Evolutionary conservation across 169 alveolate genomes (phyloP).

Genomic region (Neospora caninum): DNA sequence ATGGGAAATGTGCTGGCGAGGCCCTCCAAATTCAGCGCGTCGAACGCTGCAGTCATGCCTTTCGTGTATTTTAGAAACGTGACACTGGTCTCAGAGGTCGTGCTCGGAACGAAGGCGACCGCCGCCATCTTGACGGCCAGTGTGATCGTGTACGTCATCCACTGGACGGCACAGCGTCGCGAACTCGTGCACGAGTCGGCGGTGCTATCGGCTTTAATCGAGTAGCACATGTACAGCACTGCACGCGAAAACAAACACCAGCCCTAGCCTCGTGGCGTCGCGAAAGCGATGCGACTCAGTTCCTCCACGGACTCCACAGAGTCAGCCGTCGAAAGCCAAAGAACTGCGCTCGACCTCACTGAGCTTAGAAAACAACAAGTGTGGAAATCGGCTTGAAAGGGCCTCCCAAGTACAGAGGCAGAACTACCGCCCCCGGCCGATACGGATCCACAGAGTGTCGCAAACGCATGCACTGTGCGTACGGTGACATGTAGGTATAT

Average conservation of each 20-base stretch:
- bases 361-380: no score
- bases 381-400: no score
- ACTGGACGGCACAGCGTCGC: conserved; percentile 32
- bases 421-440: no score
- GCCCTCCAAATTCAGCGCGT: background rate
- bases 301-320: no score
- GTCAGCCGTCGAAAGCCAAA: no score
- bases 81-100: background rate
- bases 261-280: no score
- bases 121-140: conserved; percentile 26
- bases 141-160: conserved; percentile 6
- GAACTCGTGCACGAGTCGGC: background rate
- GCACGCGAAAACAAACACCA: background rate
- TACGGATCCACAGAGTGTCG: no score
- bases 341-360: no score
- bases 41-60: background rate
- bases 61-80: background rate
- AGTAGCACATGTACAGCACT: conserved; percentile 24
- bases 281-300: no score
- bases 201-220: background rate
- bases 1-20: background rate
- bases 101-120: background rate
- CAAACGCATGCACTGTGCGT: no score
- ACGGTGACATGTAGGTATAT: no score
- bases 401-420: no score